Base-by-base conservation (phyloP, 1,284 basidiomycete species). In the Macrocystidia cucumis region DNA sequence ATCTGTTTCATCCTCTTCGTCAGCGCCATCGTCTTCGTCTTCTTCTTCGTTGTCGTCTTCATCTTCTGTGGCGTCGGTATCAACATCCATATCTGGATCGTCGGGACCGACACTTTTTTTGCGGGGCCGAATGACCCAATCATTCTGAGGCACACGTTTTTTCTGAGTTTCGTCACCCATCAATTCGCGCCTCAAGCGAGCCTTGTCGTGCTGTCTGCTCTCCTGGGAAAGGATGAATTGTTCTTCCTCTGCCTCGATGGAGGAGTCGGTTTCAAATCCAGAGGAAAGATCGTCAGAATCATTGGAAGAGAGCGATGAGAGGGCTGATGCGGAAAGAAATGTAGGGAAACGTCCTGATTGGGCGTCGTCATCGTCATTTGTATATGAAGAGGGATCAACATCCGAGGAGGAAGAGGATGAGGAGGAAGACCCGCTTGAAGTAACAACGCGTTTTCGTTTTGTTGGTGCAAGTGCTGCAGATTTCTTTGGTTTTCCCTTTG, bases 111-210 rank as follows among this genome's bases (percentile, higher is more conserved):
- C 78, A 45, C 80, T 83, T 48, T 64, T 73, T 52, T 78, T 78
- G 37, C 81, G 68, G 11, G 80, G 69, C 32, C 69, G 67, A 37
- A 82, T 79, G 44, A 82, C 66, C 81, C 83, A 84, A 40, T 66
- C 69, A 41, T 71, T 72, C 38, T 65, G 64, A 18, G 55, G 51
- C 44, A 67, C 63, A 33, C 65, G 65, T 46, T 63, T 64, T 45
- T 62, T 72, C 37, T 65, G 62, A 6, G 45, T 57, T 12, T 72
- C 67, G 21, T 70, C 67, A 32, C 71, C 72, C 28, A 78, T 52
- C 25, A 78, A 56, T 50, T 78, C 73, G 35, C 72, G 67, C 32
- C 63, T 66, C 24, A 73, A 51, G 31, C 74, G 65, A 18, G 70
- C 66, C 37, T 65, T 69, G 35, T 72, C 64, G 20, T 55, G 45